phyloP scores from a whole-genome alignment of 306 rosid species.

The Cucurbita maxima region DNA sequence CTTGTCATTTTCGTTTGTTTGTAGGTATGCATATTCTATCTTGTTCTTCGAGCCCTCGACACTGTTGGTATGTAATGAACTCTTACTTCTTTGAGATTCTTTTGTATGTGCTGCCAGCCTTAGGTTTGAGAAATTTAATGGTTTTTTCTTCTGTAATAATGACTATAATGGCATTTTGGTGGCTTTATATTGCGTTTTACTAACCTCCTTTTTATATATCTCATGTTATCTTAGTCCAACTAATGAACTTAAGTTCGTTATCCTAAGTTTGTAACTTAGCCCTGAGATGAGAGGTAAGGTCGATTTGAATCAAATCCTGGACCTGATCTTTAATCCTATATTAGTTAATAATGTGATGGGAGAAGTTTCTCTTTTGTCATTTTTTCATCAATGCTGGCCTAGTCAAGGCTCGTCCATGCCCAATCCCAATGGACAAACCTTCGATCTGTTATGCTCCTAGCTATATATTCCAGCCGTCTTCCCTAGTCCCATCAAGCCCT shows the following conservation, averaged over 20 bases:
- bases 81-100: not conserved
- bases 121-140: not conserved
- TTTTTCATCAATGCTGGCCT: too few species aligned
- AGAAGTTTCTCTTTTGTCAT: too few species aligned
- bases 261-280: not conserved
- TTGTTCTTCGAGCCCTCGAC: conserved; percentile 90
- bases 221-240: not conserved
- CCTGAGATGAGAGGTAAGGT: too few species aligned
- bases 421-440: too few species aligned
- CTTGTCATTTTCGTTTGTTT: conserved; percentile 9
- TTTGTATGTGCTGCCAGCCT: not conserved
- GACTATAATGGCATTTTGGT: not conserved
- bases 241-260: not conserved
- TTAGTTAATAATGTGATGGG: too few species aligned
- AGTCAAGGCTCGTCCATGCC: too few species aligned
- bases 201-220: not conserved
- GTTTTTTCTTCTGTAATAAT: not conserved
- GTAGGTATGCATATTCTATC: conserved; percentile 90
- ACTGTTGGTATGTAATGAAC: conserved; percentile 58
- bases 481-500: too few species aligned
- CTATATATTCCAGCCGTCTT: too few species aligned
- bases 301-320: too few species aligned
- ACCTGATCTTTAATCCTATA: too few species aligned
- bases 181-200: not conserved
- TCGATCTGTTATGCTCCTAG: too few species aligned